Percentiles rank a stretch among this genome's conserved stretches.
Evolutionary conservation across 1,284 basidiomycete species (phyloP).

Genomic region (Boletellus deceptivus): DNA sequence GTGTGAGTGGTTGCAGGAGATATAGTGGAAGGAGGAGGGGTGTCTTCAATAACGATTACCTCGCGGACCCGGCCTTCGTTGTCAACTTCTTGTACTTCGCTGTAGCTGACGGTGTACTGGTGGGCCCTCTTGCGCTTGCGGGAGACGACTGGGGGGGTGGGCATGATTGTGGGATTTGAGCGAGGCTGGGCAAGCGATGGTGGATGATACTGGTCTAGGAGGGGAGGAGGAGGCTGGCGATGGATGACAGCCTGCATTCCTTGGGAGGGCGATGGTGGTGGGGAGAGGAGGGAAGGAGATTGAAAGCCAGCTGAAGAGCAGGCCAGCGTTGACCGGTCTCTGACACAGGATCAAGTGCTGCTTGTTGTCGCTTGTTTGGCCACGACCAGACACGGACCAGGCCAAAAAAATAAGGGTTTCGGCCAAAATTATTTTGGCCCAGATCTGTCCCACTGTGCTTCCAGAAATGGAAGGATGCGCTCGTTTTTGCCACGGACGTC

Average conservation of each 20-base stretch:
- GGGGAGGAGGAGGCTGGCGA: conserved; percentile 51
- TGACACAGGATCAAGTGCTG: conserved; percentile 36
- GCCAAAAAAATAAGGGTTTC: background rate
- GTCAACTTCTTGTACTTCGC: conserved; percentile 81
- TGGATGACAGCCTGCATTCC: conserved; percentile 69
- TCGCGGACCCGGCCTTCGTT: conserved; percentile 69
- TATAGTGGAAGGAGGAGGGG: conserved; percentile 73
- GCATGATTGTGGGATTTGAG: conserved; percentile 48
- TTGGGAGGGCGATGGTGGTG: conserved; percentile 47
- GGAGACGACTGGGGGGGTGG: conserved; percentile 62
- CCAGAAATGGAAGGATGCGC: conserved; percentile 14
- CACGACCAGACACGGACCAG: background rate
- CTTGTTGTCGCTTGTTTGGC: conserved; percentile 32
- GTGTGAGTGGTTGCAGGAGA: conserved; percentile 68
- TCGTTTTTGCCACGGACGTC: conserved; percentile 21
- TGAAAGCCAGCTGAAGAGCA: conserved; percentile 36
- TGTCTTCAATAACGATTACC: conserved; percentile 86
- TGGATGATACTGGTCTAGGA: conserved; percentile 59
- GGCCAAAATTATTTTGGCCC: background rate
- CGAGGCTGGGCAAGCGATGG: conserved; percentile 39
- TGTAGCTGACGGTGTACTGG: conserved; percentile 77
- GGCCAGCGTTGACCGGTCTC: conserved; percentile 30
- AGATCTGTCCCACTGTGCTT: conserved; percentile 7
- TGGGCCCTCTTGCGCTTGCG: conserved; percentile 81
- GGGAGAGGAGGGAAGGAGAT: conserved; percentile 34